Base-by-base conservation (phyloP, 495 filamentous ascomycete species). In the Aspergillus ostianus region DNA sequence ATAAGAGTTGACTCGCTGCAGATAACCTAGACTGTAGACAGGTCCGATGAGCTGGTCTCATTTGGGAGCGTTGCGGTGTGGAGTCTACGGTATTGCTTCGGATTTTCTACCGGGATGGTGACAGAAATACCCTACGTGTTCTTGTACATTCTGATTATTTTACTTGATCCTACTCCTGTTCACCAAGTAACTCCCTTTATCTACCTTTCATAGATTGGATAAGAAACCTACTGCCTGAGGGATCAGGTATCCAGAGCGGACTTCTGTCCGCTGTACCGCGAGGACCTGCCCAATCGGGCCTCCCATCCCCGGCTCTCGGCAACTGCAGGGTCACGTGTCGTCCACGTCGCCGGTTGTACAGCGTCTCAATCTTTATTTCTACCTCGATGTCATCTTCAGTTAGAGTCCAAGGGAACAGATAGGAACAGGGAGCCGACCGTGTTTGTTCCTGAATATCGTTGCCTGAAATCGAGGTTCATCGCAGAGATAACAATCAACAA, bases 281-380 rank as follows among this genome's bases (percentile, higher is more conserved):
- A 63, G 63, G 60, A 68, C 66, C 51, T 68, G 21, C 66, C 66
- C 19, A 44, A 64, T 57, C 26, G 50, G 63, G 62, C 9, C 6
- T 7, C 29, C 27, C 13, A n/a, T 20, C 18, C 21, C 55, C 48
- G 53, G 52, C 41, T 32, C 44, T 36, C 51, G 57, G 48, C 53
- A 55, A 20, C 4, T 51, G 23, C 53, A 44, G 9, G 45, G 20
- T 60, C 61, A 64, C 55, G 61, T 62, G 58, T 5, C 20, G 13
- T 26, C 3, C 10, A 17, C n/a, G 5, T 47, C 20, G 20, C 7
- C 46, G 21, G 18, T 15, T 13, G 4, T 41, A 41, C 36, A 15
- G 2, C 13, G 4, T 41, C 36, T 15, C 9, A 4, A 15, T 15
- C 36, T 15, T 17, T 15, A 12, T 41, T 4, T 17, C n/a, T n/a